Evolutionary conservation across 2,329 filamentous ascomycete genomes (phyloP).

Genomic region (Aplosporella prunicola): DNA sequence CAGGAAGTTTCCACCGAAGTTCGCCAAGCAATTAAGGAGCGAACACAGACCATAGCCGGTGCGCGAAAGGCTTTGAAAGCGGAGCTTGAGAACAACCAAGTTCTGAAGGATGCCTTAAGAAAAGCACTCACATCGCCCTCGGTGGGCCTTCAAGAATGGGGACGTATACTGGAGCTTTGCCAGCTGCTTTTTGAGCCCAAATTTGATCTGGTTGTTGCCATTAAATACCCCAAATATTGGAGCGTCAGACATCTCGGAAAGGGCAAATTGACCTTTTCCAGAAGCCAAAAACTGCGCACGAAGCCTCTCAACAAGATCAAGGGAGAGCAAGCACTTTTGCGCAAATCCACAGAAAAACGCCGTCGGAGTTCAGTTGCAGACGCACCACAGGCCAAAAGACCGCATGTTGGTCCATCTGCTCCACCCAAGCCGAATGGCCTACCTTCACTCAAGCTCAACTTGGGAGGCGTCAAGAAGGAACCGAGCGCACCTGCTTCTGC

Average conservation of each 20-base stretch:
- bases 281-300: conserved; percentile 15
- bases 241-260: conserved; percentile 43
- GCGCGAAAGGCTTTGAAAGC: conserved; percentile 48
- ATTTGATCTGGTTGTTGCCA: conserved; percentile 39
- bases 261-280: conserved; percentile 26
- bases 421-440: conserved; percentile 1
- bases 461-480: background rate
- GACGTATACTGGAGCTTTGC: conserved; percentile 49
- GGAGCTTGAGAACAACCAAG: conserved; percentile 40
- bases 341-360: conserved; percentile 7
- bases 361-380: conserved; percentile 4
- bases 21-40: conserved; percentile 44
- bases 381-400: conserved; percentile 7
- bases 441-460: conserved; percentile 4
- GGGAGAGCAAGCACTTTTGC: conserved; percentile 4
- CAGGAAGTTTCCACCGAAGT: conserved; percentile 42
- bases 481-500: background rate
- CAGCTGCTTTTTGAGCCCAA: conserved; percentile 45
- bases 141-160: conserved; percentile 45
- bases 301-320: conserved; percentile 7
- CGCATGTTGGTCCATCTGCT: conserved; percentile 1
- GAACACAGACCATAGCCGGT: conserved; percentile 48
- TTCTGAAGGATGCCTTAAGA: conserved; percentile 47
- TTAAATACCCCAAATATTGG: conserved; percentile 51
- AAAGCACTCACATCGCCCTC: conserved; percentile 43